Percentiles rank a stretch among this genome's conserved stretches.
Evolutionary conservation across 2,329 filamentous ascomycete genomes (phyloP).

Genomic region (Thielaviopsis musarum): DNA sequence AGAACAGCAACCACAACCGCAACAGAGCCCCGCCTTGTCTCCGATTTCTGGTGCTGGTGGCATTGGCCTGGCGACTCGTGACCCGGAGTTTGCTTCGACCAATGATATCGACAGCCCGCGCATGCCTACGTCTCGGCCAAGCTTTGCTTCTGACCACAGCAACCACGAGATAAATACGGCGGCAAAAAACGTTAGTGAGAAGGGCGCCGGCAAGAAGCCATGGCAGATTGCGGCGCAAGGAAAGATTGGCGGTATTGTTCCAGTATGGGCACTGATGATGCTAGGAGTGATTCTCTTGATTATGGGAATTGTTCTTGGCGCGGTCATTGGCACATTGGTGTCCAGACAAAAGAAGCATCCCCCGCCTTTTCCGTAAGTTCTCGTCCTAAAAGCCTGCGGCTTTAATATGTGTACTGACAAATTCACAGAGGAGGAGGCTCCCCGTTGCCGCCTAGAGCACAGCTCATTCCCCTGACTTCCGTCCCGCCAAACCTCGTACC

Average conservation of each 20-base stretch:
- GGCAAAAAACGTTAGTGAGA: constrained; percentile 29
- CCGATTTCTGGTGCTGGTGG: constrained; percentile 42
- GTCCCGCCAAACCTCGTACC: constrained; percentile 31
- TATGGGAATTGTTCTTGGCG: constrained; percentile 37
- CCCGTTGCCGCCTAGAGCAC: neutral
- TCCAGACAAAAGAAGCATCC: constrained; percentile 16
- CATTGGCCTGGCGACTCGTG: constrained; percentile 40
- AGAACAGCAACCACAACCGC: neutral
- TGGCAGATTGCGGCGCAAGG: constrained; percentile 38
- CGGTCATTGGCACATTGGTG: constrained; percentile 35
- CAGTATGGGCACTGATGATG: constrained; percentile 43
- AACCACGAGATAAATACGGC: constrained; percentile 38
- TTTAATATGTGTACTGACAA: neutral
- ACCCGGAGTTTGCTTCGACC: constrained; percentile 44
- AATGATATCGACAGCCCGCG: constrained; percentile 32
- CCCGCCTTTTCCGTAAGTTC: neutral
- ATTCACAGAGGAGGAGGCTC: neutral
- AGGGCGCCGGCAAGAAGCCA: constrained; percentile 27
- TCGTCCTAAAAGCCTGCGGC: neutral
- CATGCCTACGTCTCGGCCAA: constrained; percentile 35
- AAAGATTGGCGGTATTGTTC: constrained; percentile 41
- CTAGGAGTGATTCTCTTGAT: constrained; percentile 31
- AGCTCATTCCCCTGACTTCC: constrained; percentile 9
- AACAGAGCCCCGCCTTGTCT: constrained; percentile 10
- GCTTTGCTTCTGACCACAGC: constrained; percentile 33